Conservation (phyloP, 2,329 filamentous ascomycete species). For the Juglanconis oblonga region DNA sequence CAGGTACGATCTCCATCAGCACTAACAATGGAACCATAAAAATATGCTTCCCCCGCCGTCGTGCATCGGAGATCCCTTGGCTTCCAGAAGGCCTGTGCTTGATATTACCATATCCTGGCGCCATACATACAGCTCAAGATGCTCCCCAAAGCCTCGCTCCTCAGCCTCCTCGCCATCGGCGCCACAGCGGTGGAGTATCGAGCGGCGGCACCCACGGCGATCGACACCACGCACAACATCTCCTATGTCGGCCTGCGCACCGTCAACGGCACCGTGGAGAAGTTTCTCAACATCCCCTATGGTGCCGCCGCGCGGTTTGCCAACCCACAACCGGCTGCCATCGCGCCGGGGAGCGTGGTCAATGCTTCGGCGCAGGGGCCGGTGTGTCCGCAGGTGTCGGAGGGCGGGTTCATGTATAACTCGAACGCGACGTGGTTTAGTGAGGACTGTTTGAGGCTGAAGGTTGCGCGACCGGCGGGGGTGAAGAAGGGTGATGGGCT, state of each 20-base stretch:
- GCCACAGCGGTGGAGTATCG: neutral
- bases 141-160: neutral
- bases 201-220: neutral
- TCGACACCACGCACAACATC: neutral
- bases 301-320: neutral
- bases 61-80: neutral
- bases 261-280: neutral
- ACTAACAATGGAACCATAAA: neutral
- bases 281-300: slow-evolving; percentile 1
- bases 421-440: slow-evolving; percentile 1
- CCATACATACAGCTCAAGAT: neutral
- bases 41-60: neutral
- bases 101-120: too few relatives aligned
- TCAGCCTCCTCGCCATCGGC: neutral
- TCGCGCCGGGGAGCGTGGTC: neutral
- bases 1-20: neutral
- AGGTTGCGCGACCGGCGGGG: neutral
- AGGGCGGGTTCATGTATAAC: neutral
- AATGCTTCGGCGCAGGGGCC: slow-evolving; percentile 1
- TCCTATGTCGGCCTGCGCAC: neutral
- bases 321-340: neutral
- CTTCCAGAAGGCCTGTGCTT: neutral
- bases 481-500: neutral
- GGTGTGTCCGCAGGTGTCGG: neutral
- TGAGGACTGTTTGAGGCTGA: slow-evolving; percentile 2